phyloP scores from a whole-genome alignment of 768 basidiomycete species.

The Naganishia antarctica region DNA sequence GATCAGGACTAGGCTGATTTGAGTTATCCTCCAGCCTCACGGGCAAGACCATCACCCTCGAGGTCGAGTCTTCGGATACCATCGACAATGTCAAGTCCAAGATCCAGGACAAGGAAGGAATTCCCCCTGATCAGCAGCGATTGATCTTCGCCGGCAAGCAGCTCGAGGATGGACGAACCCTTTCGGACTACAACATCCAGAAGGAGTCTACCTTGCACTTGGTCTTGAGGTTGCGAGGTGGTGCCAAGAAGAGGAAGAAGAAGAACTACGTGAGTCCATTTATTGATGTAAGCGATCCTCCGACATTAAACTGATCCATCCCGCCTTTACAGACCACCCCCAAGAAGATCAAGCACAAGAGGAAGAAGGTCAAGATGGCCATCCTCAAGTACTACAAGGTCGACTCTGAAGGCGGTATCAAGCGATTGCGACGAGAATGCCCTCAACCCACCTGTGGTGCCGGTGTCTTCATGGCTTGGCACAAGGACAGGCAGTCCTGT shows the following conservation, averaged over 20 bases:
- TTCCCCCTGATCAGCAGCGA: slow-evolving; percentile 73
- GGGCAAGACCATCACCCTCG: slow-evolving; percentile 97
- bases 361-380: slow-evolving; percentile 99
- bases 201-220: slow-evolving; percentile 98
- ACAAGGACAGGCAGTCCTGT: slow-evolving; percentile 96
- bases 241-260: slow-evolving; percentile 99
- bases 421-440: slow-evolving; percentile 96
- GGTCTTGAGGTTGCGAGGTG: slow-evolving; percentile 95
- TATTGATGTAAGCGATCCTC: background rate
- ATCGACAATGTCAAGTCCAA: slow-evolving; percentile 98
- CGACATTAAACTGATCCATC: slow-evolving; percentile 19
- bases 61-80: slow-evolving; percentile 94
- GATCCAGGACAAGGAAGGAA: slow-evolving; percentile 97
- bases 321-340: slow-evolving; percentile 59
- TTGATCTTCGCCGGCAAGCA: slow-evolving; percentile 99
- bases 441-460: slow-evolving; percentile 53
- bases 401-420: slow-evolving; percentile 98
- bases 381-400: slow-evolving; percentile 99
- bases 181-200: slow-evolving; percentile 71
- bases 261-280: slow-evolving; percentile 68
- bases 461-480: slow-evolving; percentile 79
- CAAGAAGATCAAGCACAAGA: slow-evolving; percentile 99
- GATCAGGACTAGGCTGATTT: no score
- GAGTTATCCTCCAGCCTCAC: no score
- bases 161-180: slow-evolving; percentile 91